phyloP scores from a whole-genome alignment of 176 grass and related monocot genomes.

The Bothriochloa decipiens region DNA sequence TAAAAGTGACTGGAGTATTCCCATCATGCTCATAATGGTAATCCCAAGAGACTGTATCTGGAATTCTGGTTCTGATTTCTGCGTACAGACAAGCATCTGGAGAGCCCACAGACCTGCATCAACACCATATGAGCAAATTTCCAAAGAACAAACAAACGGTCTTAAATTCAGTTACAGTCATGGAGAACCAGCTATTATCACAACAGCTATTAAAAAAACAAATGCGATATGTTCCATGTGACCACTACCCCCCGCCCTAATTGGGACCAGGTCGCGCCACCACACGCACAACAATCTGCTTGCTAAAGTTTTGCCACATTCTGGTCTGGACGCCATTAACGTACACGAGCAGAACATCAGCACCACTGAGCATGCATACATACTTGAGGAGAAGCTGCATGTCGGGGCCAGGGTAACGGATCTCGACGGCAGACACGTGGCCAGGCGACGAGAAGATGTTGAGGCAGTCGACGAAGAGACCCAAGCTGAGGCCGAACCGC shows the following conservation, averaged over 20 bases:
- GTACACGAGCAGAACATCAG: background rate
- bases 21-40: slow-evolving; percentile 78
- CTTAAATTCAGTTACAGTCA: background rate
- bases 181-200: background rate
- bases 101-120: slow-evolving; percentile 72
- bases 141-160: background rate
- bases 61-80: slow-evolving; percentile 99
- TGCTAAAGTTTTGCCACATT: background rate
- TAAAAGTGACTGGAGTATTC: slow-evolving; percentile 79
- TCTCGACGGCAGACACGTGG: slow-evolving; percentile 63
- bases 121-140: background rate
- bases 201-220: background rate
- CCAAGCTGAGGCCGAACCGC: slow-evolving; percentile 81
- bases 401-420: slow-evolving; percentile 81
- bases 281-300: background rate
- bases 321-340: background rate
- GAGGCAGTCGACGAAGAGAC: slow-evolving; percentile 79
- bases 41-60: slow-evolving; percentile 85
- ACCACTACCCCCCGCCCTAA: background rate
- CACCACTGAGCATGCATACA: background rate
- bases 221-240: background rate
- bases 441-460: slow-evolving; percentile 73
- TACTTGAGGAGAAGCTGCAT: slow-evolving; percentile 96
- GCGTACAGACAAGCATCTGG: slow-evolving; percentile 81
- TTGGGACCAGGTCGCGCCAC: background rate